phyloP scores from a whole-genome alignment of 2,329 filamentous ascomycete species.

The Penicillium corylophilum region DNA sequence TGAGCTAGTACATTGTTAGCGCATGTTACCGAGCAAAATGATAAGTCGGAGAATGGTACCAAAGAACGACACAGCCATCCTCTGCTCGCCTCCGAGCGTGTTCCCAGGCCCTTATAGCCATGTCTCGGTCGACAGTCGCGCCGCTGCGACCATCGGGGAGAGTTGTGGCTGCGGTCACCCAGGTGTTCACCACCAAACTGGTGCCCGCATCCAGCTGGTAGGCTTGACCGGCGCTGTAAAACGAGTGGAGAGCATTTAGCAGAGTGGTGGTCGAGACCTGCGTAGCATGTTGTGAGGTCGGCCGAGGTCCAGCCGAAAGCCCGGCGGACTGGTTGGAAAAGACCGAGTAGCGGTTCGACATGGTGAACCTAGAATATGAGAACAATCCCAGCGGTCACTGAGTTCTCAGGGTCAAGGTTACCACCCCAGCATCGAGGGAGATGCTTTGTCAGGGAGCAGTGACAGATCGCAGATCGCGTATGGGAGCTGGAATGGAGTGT shows the following conservation, averaged over 20 bases:
- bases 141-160: conserved; percentile 68
- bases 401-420: conserved; percentile 6
- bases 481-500: background rate
- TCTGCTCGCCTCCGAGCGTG: conserved; percentile 92
- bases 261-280: conserved; percentile 92
- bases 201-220: conserved; percentile 86
- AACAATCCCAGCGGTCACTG: conserved; percentile 2
- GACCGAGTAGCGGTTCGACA: conserved; percentile 62
- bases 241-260: conserved; percentile 86
- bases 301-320: conserved; percentile 52
- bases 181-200: conserved; percentile 91
- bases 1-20: conserved; percentile 57
- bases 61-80: conserved; percentile 87
- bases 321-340: conserved; percentile 62
- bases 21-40: background rate
- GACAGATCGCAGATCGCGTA: conserved; percentile 1
- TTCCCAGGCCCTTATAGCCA: conserved; percentile 88
- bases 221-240: conserved; percentile 78
- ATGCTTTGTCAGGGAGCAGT: too few species aligned
- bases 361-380: conserved; percentile 35
- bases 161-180: conserved; percentile 75
- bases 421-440: conserved; percentile 5
- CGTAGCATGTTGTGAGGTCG: conserved; percentile 64
- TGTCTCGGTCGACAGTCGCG: conserved; percentile 74
- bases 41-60: conserved; percentile 55